Conservation (phyloP, 768 basidiomycete genomes). For the Pisolithus microcarpus region DNA sequence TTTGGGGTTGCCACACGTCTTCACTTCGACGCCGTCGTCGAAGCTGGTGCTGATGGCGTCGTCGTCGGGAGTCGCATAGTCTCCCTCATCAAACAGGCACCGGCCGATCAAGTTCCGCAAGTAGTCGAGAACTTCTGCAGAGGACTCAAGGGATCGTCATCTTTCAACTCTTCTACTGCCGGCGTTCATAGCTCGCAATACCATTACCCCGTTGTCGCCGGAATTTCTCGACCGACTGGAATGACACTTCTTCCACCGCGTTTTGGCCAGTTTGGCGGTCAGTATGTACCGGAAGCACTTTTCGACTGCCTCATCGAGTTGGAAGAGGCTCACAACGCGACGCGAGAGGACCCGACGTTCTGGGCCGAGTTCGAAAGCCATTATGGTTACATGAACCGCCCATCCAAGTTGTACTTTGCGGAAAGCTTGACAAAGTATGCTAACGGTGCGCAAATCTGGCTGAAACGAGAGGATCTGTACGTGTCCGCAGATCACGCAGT, state of each 20-base stretch:
- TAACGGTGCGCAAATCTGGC: constrained; percentile 94
- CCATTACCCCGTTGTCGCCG: constrained; percentile 5
- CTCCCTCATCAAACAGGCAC: constrained; percentile 63
- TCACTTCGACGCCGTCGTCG: constrained; percentile 81
- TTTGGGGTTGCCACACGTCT: constrained; percentile 90
- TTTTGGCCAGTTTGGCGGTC: constrained; percentile 95
- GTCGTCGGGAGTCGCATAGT: constrained; percentile 90
- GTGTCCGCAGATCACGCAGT: constrained; percentile 18
- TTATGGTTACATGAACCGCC: constrained; percentile 93
- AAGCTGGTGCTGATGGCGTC: constrained; percentile 90
- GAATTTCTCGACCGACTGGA: constrained; percentile 24
- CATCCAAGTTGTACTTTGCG: constrained; percentile 86
- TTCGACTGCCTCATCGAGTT: constrained; percentile 88
- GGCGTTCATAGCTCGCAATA: neutral
- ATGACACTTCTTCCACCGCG: constrained; percentile 59
- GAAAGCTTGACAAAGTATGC: constrained; percentile 84
- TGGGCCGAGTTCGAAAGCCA: constrained; percentile 85
- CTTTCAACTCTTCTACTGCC: constrained; percentile 1
- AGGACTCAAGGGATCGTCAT: constrained; percentile 43
- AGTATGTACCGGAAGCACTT: constrained; percentile 95
- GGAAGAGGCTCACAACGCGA: constrained; percentile 83
- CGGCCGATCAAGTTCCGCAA: constrained; percentile 39
- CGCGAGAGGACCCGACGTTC: constrained; percentile 83
- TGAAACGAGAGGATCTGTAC: constrained; percentile 91
- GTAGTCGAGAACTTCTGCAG: constrained; percentile 69